Base-by-base conservation (phyloP, 129 eudicot genomes). In the Flaveria robusta region DNA sequence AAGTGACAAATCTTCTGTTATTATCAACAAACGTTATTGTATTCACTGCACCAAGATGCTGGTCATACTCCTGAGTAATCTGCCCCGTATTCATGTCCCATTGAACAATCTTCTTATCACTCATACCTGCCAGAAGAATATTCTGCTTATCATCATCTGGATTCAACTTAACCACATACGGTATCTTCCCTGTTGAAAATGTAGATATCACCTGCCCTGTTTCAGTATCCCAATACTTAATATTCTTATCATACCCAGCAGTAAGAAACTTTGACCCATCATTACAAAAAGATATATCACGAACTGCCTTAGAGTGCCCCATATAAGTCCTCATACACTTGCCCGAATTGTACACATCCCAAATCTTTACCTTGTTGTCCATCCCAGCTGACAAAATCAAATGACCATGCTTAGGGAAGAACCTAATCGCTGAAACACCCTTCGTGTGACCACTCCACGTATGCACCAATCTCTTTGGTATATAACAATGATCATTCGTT, bases 111-210 rank as follows among this genome's bases (percentile, higher is more conserved):
- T 94, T 94, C 87, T 94, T 94, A 85, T 94, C 98, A 83, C 98
- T 94, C 97, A 89, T 94, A 12, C 98, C 98, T 0, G 98, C 98
- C 75, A 94, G 79, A 20, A 94, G 83, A 2, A 94, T 89, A 55
- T 87, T 94, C 85, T 94, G 98, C 84, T 94, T 94, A 89, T 94
- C 98, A 63, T 91, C 98, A 85, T 94, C 98, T 0, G 98, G 97
- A 73, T 94, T 91, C 26, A 94, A 82, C 90, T 91, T 94, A 45
- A 91, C 98, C 34, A 94, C 97, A 75, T 91, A 91, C 3, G 98
- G 98, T 22, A 91, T 74, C 83, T 94, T 94, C 70, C 98, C 98
- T 8, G 98, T 91, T 3, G 98, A 88, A 65, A 94, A 94, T 0
- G 97, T 88, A 0, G 96, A 89, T 62, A 94, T 91, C 80, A 94